Conservation (phyloP, 2,329 filamentous ascomycete genomes). For the Orbilia ellipsospora region DNA sequence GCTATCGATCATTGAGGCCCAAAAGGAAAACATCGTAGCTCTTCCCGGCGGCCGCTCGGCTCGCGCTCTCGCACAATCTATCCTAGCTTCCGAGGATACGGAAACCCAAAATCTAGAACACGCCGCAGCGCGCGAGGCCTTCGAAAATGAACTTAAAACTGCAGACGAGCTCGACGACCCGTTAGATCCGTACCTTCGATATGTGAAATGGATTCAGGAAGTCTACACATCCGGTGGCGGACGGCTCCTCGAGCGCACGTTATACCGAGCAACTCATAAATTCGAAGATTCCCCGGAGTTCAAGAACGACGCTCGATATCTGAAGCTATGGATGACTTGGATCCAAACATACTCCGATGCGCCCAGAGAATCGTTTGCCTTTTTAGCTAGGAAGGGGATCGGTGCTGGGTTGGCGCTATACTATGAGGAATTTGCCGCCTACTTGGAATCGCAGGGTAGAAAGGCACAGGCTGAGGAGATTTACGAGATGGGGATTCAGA, state of each 20-base stretch:
- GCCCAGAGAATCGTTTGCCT: constrained; percentile 92
- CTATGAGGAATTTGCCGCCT: constrained; percentile 96
- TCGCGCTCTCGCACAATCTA: constrained; percentile 75
- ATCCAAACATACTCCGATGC: constrained; percentile 91
- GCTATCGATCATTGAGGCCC: constrained; percentile 76
- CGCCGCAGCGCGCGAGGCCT: constrained; percentile 56
- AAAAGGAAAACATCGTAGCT: constrained; percentile 98
- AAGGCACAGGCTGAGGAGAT: constrained; percentile 95
- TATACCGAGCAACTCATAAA: constrained; percentile 91
- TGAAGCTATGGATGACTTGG: constrained; percentile 94
- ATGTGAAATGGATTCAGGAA: constrained; percentile 95
- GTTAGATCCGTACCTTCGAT: constrained; percentile 93
- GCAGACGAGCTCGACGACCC: constrained; percentile 90
- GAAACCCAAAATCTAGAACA: constrained; percentile 74
- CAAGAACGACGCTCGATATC: constrained; percentile 92
- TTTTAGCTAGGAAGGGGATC: constrained; percentile 86
- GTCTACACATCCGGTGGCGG: constrained; percentile 93
- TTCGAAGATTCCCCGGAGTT: constrained; percentile 89
- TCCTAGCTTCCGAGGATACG: constrained; percentile 43
- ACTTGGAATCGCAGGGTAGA: constrained; percentile 84
- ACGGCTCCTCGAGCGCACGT: constrained; percentile 87
- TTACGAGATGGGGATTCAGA: constrained; percentile 87
- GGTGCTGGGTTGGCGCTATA: constrained; percentile 89
- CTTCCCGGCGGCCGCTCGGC: constrained; percentile 89
- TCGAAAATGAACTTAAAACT: constrained; percentile 81